Conservation (phyloP, 1,139 yeast species). For the Kodamaea derodonti region DNA sequence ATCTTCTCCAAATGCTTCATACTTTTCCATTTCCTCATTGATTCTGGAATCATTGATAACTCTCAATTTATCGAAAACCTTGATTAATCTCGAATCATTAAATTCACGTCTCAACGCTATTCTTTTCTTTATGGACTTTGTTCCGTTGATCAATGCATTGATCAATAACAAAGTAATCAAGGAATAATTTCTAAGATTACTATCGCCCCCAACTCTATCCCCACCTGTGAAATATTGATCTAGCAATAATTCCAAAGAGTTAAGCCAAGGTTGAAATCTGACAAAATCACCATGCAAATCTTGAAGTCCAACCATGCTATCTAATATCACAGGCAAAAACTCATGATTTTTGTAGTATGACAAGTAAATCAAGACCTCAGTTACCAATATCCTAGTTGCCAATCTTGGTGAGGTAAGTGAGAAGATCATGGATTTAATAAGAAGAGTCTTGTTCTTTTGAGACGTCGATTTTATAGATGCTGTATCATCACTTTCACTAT, state of each 20-base stretch:
- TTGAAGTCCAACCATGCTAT: constrained; percentile 32
- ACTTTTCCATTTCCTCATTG: constrained; percentile 43
- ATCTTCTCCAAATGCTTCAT: constrained; percentile 37
- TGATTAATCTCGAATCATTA: constrained; percentile 35
- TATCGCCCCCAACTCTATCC: constrained; percentile 16
- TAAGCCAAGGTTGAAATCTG: constrained; percentile 42
- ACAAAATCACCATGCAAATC: constrained; percentile 34
- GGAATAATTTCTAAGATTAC: constrained; percentile 36
- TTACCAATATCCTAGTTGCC: constrained; percentile 39
- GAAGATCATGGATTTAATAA: constrained; percentile 33
- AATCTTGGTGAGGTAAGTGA: constrained; percentile 41
- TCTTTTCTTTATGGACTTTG: constrained; percentile 28
- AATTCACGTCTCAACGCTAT: constrained; percentile 37
- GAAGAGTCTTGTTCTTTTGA: constrained; percentile 25
- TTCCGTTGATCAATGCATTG: constrained; percentile 39
- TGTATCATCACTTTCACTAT: constrained; percentile 13
- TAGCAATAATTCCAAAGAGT: constrained; percentile 32
- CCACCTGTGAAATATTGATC: constrained; percentile 28
- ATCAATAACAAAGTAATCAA: constrained; percentile 44
- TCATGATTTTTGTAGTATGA: constrained; percentile 24
- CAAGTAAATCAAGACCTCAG: constrained; percentile 40
- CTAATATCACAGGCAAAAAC: constrained; percentile 27
- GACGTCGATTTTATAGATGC: constrained; percentile 7
- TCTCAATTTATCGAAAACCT: constrained; percentile 36
- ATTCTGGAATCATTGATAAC: constrained; percentile 36